Evolutionary conservation across 495 filamentous ascomycete genomes (phyloP).

Genomic region (Neurospora terricola): DNA sequence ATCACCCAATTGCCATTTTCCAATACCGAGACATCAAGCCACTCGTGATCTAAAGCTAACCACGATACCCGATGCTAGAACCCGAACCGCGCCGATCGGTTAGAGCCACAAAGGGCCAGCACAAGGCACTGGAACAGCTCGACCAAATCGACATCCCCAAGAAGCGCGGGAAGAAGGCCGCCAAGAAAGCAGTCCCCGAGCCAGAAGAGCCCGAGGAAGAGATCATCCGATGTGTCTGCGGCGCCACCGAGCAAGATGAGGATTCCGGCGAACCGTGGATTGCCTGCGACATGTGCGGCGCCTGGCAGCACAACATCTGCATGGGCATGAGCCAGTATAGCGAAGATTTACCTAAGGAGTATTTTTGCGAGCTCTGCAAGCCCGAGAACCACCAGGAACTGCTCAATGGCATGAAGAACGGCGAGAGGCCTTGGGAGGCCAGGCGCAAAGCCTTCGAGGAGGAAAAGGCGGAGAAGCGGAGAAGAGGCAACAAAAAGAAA

Average conservation of each 20-base stretch:
- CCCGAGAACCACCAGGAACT: constrained; percentile 73
- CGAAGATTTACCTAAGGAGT: constrained; percentile 62
- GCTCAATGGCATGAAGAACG: constrained; percentile 59
- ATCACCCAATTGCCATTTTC: not conserved
- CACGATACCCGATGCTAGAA: constrained; percentile 16
- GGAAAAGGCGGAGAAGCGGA: constrained; percentile 27
- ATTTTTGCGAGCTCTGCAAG: constrained; percentile 83
- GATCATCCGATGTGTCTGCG: constrained; percentile 88
- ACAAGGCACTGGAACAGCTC: constrained; percentile 71
- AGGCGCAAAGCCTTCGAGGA: constrained; percentile 45
- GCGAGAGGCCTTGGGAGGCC: constrained; percentile 81
- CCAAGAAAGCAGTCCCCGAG: constrained; percentile 43
- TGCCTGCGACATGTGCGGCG: constrained; percentile 79
- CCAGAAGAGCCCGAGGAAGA: constrained; percentile 52
- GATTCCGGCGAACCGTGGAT: constrained; percentile 78
- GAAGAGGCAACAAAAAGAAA: constrained; percentile 30
- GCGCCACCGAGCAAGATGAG: constrained; percentile 74
- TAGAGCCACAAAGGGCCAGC: constrained; percentile 90
- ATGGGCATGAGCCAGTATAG: constrained; percentile 75
- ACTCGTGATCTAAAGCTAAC: constrained; percentile 13
- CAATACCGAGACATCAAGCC: not conserved
- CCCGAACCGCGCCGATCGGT: constrained; percentile 89
- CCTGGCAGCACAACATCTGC: constrained; percentile 96
- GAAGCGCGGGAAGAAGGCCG: constrained; percentile 48
- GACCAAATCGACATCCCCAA: constrained; percentile 54